Evolutionary conservation across 495 filamentous ascomycete genomes (phyloP).

Genomic region (Trichoderma erinaceum): DNA sequence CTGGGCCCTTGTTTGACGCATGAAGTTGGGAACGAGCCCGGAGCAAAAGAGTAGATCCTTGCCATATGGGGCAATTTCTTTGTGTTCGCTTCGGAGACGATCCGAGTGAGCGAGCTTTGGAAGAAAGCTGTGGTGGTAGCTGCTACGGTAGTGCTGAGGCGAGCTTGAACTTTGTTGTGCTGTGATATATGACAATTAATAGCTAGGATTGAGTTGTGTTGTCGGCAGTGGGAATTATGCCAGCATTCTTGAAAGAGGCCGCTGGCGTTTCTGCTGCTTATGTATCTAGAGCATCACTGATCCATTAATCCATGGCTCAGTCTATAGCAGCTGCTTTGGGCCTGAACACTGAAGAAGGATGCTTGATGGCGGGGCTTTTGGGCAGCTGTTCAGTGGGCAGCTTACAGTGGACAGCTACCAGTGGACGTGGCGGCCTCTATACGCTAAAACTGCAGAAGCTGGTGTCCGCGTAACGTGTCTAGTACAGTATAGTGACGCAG

Average conservation of each 20-base stretch:
- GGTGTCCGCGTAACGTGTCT: neutral
- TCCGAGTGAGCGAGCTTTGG: neutral
- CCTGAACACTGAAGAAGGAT: neutral
- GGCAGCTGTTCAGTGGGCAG: no score
- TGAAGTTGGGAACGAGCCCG: neutral
- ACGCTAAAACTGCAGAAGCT: no score
- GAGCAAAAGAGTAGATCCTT: neutral
- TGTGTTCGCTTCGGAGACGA: neutral
- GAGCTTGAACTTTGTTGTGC: neutral
- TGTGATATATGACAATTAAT: no score
- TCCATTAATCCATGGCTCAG: no score
- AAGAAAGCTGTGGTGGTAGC: neutral
- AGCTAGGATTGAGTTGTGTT: no score
- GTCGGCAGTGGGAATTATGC: no score
- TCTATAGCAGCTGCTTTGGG: neutral
- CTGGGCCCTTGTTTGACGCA: constrained; percentile 4
- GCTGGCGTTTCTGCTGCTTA: no score
- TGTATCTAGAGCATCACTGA: no score
- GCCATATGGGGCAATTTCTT: neutral
- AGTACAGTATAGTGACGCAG: neutral
- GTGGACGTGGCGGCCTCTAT: no score
- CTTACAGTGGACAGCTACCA: no score
- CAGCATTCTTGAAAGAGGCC: no score
- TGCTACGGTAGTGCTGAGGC: neutral
- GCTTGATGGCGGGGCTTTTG: neutral